Base-by-base conservation (phyloP, 805 yeast species). In the Candida odintsovae region DNA sequence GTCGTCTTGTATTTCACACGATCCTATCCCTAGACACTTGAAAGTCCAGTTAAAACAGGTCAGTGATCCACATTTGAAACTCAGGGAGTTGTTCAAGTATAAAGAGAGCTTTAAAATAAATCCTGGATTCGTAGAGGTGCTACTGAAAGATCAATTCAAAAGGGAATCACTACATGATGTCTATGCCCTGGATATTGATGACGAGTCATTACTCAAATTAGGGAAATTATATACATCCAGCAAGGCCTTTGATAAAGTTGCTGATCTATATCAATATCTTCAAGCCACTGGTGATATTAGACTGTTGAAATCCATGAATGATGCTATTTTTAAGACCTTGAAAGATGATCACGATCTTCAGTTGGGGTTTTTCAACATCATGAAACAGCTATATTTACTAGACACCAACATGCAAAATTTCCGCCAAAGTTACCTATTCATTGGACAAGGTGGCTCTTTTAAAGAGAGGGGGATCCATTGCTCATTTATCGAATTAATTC, bases 1-100 rank as follows among this genome's bases (percentile, higher is more conserved):
- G 23, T 11, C 22, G 13, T 13, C 29, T 13, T 26, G 18, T 38
- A 12, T 18, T 33, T 23, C 21, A 29, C n/a, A 31, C 11, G 29
- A 26, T 37, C 43, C 41, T 16, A 39, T 47, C 16, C 57, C 51
- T 9, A 38, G 35, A 13, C 13, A 38, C 1, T 38, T 55, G 12
- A 23, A 33, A 8, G 3, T 4, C 1, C 33, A 36, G 10, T 26
- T 54, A 16, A 18, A 40, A 4, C 40, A 38, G 8, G 38, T 49
- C 2, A 51, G 55, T 21, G 61, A 57, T 40, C 37, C 49, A 1
- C 62, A 57, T 44, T 44, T 49, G 15, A 50, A 49, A n/a, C 40
- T 57, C 3, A 43, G 44, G 6, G 38, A 42, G 3, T 15, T 57
- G 18, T 37, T 57, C 16, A 25, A 35, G 12, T 49, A 47, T 35